Evolutionary conservation across 2,329 filamentous ascomycete species (phyloP), one percentile per base, ranked within the genome.

Genomic region (Stachybotrys chartarum): DNA sequence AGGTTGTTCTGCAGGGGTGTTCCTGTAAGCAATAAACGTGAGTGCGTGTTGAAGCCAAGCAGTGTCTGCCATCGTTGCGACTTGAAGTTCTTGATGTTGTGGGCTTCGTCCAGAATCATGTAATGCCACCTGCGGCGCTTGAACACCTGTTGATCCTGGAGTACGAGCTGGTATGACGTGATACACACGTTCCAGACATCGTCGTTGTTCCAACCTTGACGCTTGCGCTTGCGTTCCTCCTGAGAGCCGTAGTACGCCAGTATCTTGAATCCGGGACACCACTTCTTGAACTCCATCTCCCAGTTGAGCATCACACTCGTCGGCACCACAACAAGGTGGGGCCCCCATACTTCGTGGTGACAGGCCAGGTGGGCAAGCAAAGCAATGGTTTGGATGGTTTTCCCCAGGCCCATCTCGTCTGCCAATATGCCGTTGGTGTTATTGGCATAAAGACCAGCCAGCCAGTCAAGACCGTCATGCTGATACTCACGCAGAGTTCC

Each of bases 281-380:
- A 99, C 70, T 99, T 99, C 68, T 97, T 97, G 80, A 99, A 99
- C 72, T 99, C 94, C 88, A 97, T 97, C 70, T 99, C 95, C 94
- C 94, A 99, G 68, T 99, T 99, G 60, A 99, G 83, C 81, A 99
- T 97, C 51, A 99, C 95, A 71, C 92, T 97, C 2, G 94, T 99
- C 1, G 94, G 94, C 2, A 99, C 94, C 58, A 99, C 88, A 51
- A 99, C 90, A 30, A 99, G 77, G 75, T 99, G 94, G 1, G 94
- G 91, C 0, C 95, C 94, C 95, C 94, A 99, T 6, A 96, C 85
- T 65, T 91, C 85, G 67, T 96, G 89, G 45, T 91, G 82, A 59
- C 92, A 92, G 8, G 95, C 94, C 42, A 99, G 79, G 68, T 99
- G 93, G 5, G 94, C 94, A 44, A 99, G 78, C 3, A 99, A 77